phyloP scores from a whole-genome alignment of 2,329 filamentous ascomycete species.

The Passalora sequoiae region DNA sequence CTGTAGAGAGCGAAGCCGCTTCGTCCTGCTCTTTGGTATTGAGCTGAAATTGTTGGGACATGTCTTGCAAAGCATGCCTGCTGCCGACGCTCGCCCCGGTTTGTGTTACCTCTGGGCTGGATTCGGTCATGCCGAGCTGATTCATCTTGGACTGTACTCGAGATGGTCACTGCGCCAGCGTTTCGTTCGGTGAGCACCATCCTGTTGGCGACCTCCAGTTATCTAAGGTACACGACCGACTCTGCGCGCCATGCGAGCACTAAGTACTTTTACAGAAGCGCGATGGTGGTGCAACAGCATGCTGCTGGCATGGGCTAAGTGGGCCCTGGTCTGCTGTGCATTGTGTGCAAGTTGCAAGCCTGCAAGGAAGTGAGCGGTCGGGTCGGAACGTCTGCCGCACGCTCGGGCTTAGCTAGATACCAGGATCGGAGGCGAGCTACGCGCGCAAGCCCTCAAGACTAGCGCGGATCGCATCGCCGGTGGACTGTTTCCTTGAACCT shows the following conservation, averaged over 20 bases:
- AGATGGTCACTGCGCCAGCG: not conserved
- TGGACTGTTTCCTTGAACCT: conserved; percentile 2
- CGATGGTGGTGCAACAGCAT: conserved; percentile 5
- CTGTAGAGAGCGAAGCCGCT: conserved; percentile 4
- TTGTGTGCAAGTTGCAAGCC: too few relatives aligned
- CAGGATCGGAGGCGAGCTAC: conserved; percentile 5
- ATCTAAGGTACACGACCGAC: too few relatives aligned
- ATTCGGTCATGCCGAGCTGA: too few relatives aligned
- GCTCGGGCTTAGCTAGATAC: conserved; percentile 1
- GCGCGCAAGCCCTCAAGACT: conserved; percentile 7
- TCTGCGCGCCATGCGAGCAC: too few relatives aligned
- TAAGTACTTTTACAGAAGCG: too few relatives aligned
- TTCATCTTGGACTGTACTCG: too few relatives aligned
- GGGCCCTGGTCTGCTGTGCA: too few relatives aligned
- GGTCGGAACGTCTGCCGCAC: conserved; percentile 5
- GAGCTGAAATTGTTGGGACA: not conserved
- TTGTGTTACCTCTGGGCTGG: not conserved
- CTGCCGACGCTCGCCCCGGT: not conserved
- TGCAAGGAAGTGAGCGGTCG: too few relatives aligned
- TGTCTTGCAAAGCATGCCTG: conserved; percentile 2
- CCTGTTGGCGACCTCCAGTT: too few relatives aligned
- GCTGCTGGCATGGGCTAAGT: too few relatives aligned
- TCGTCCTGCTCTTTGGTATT: too few relatives aligned
- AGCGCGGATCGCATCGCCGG: conserved; percentile 8
- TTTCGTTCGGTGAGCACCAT: not conserved